phyloP scores from a whole-genome alignment of 805 yeast genomes.

The Crinitomyces ghanaensis region DNA sequence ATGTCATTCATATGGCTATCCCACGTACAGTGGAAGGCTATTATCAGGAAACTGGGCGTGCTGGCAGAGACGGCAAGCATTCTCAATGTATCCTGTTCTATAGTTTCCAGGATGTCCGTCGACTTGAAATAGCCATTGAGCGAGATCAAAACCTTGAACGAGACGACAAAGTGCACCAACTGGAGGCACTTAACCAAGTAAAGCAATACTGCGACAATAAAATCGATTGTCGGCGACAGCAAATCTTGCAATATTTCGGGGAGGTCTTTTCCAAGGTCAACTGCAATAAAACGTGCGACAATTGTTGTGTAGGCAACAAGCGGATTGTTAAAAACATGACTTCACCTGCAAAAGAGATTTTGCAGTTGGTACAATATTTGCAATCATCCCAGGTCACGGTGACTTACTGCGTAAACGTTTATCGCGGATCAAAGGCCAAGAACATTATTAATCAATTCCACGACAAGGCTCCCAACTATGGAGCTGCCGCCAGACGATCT shows the following conservation, averaged over 20 bases:
- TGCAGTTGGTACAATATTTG: conserved; percentile 45
- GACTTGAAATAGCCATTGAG: conserved; percentile 64
- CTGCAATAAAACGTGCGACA: conserved; percentile 75
- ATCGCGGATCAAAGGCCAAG: conserved; percentile 57
- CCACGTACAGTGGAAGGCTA: conserved; percentile 93
- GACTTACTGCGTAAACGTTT: conserved; percentile 71
- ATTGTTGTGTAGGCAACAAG: conserved; percentile 42
- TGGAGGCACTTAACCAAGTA: conserved; percentile 67
- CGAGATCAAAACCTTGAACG: conserved; percentile 57
- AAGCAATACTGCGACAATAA: conserved; percentile 84
- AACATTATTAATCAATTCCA: conserved; percentile 56
- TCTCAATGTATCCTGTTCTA: conserved; percentile 80
- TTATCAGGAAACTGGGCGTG: conserved; percentile 97
- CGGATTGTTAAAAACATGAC: conserved; percentile 48
- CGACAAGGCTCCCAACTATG: conserved; percentile 49
- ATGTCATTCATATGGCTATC: conserved; percentile 75
- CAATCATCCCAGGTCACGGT: conserved; percentile 52
- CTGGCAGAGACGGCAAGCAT: conserved; percentile 86
- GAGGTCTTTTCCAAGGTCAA: conserved; percentile 55
- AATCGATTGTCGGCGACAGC: conserved; percentile 81
- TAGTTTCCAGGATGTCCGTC: conserved; percentile 66
- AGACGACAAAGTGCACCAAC: conserved; percentile 62
- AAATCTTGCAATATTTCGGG: conserved; percentile 82
- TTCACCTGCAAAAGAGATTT: conserved; percentile 43
- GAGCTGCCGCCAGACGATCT: conserved; percentile 53